Evolutionary conservation across 495 filamentous ascomycete genomes (phyloP).

Genomic region (Neurospora tetrasperma): DNA sequence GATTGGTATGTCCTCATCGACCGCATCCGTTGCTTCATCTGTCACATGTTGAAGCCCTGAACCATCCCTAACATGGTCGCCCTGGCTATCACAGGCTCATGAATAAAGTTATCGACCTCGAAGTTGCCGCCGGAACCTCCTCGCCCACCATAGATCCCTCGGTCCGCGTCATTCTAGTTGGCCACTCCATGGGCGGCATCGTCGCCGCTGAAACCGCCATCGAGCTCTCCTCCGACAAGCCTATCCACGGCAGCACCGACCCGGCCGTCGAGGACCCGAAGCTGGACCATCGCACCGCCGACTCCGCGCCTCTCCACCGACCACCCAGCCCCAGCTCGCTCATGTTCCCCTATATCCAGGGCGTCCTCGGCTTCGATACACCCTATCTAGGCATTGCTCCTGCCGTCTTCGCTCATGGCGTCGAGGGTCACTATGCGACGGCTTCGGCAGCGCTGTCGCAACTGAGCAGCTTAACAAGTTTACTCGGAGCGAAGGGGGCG

Average conservation of each 20-base stretch:
- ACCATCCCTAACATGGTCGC: background rate
- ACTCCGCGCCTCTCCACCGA: conserved; percentile 17
- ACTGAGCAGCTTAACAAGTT: conserved; percentile 49
- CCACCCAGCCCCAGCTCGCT: conserved; percentile 28
- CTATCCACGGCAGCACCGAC: conserved; percentile 36
- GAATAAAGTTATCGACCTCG: conserved; percentile 87
- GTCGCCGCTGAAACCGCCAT: conserved; percentile 84
- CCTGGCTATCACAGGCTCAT: conserved; percentile 51
- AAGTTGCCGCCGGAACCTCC: conserved; percentile 71
- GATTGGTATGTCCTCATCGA: conserved; percentile 57
- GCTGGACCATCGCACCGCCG: conserved; percentile 5
- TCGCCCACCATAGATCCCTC: conserved; percentile 84
- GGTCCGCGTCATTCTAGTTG: conserved; percentile 73
- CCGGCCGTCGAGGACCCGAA: conserved; percentile 3
- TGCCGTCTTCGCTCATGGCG: conserved; percentile 78
- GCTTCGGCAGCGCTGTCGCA: conserved; percentile 60
- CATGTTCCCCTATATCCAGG: conserved; percentile 68
- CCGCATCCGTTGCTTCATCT: background rate
- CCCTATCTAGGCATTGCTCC: conserved; percentile 87
- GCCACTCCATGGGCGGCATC: conserved; percentile 96
- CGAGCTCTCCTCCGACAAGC: conserved; percentile 54
- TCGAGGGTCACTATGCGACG: conserved; percentile 72
- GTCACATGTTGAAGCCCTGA: background rate
- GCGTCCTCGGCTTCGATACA: conserved; percentile 89
- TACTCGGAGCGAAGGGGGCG: conserved; percentile 38